These are phyloP conservation scores for Brassica incana DNA, from an alignment of 345 rosid species.

Conservation along the genomic window DNA sequence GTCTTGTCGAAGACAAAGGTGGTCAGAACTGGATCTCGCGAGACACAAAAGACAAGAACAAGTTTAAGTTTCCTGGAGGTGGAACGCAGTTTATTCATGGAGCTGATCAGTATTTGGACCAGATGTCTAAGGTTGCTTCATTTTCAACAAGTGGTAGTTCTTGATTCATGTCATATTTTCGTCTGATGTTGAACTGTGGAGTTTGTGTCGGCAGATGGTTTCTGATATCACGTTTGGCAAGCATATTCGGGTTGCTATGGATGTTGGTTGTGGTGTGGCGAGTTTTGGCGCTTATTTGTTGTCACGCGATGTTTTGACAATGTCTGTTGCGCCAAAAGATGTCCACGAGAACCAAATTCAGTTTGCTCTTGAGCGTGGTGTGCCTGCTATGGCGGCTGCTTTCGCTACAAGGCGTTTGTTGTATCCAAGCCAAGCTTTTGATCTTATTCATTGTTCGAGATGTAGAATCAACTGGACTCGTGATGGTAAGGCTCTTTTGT, in stretches of 20 bases:
- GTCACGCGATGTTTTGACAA: slow-evolving; percentile 66
- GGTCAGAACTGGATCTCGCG: slow-evolving; percentile 95
- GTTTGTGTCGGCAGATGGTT: slow-evolving; percentile 63
- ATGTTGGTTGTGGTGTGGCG: slow-evolving; percentile 98
- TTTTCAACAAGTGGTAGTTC: background rate
- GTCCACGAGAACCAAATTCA: slow-evolving; percentile 99
- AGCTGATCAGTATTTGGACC: slow-evolving; percentile 84
- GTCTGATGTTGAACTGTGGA: slow-evolving; percentile 26
- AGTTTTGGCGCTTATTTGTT: slow-evolving; percentile 97
- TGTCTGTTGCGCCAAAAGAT: slow-evolving; percentile 98
- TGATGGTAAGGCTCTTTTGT: slow-evolving; percentile 60
- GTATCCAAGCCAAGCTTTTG: slow-evolving; percentile 96
- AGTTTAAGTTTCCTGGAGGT: slow-evolving; percentile 96
- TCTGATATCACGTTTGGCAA: slow-evolving; percentile 78
- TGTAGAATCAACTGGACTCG: slow-evolving; percentile 99
- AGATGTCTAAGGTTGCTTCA: slow-evolving; percentile 70
- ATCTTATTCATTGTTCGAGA: slow-evolving; percentile 94
- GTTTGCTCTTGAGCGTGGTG: slow-evolving; percentile 99
- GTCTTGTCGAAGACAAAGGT: slow-evolving; percentile 90
- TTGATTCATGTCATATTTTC: background rate
- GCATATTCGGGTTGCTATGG: slow-evolving; percentile 72
- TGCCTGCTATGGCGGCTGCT: slow-evolving; percentile 99
- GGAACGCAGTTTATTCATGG: slow-evolving; percentile 99
- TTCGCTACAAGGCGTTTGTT: slow-evolving; percentile 80
- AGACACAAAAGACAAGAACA: slow-evolving; percentile 55